phyloP scores from a whole-genome alignment of 2,329 filamentous ascomycete species.

The Aureobasidium sp. region DNA sequence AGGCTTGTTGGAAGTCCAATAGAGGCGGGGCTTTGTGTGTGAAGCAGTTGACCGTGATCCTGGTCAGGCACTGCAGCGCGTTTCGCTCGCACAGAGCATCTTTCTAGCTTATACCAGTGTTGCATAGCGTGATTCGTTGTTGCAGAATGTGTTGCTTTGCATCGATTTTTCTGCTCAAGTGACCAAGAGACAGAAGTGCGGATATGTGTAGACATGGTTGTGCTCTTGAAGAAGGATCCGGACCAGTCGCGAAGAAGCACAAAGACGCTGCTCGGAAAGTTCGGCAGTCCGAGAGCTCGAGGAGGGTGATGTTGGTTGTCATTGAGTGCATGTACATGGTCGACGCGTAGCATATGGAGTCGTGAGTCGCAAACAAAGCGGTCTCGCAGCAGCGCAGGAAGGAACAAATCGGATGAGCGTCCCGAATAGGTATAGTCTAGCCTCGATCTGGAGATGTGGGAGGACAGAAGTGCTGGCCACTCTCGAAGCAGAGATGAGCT shows the following conservation, averaged over 20 bases:
- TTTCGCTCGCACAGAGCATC: background rate
- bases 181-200: background rate
- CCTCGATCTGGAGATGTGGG: background rate
- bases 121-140: background rate
- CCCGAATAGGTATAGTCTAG: conserved; percentile 1
- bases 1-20: background rate
- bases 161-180: background rate
- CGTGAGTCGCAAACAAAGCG: background rate
- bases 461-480: conserved; percentile 12
- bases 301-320: background rate
- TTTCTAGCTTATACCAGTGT: background rate
- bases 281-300: background rate
- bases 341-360: background rate
- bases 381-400: conserved; percentile 14
- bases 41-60: too few species aligned
- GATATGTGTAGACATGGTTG: background rate
- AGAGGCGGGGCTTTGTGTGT: background rate
- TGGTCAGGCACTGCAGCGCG: background rate
- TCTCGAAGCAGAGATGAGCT: background rate
- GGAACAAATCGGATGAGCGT: conserved; percentile 7
- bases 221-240: background rate
- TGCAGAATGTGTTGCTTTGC: background rate
- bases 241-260: background rate
- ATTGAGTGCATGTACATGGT: background rate
- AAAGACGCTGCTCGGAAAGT: background rate